Conservation (phyloP, 176 grass and related monocot species). For the Raddia guianensis region DNA sequence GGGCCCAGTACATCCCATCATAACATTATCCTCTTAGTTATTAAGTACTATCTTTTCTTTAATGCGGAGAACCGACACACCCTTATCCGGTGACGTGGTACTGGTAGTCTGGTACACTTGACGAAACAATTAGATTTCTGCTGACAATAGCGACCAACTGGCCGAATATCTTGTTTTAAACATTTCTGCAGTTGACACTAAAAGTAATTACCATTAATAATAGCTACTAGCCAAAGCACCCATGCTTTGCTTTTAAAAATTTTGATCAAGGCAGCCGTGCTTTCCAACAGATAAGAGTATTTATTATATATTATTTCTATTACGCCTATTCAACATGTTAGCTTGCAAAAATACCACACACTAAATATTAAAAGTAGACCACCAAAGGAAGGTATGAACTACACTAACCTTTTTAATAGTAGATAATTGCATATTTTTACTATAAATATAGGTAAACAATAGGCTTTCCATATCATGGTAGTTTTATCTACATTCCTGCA, state of each 20-base stretch:
- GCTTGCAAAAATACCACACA: too few species aligned
- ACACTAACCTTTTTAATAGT: too few species aligned
- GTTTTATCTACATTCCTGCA: background rate
- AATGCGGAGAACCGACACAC: constrained; percentile 5
- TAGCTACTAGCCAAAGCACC: too few species aligned
- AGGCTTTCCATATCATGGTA: background rate
- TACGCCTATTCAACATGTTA: too few species aligned
- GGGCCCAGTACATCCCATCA: constrained; percentile 3
- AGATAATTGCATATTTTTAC: too few species aligned
- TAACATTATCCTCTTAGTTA: constrained; percentile 15
- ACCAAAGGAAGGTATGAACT: too few species aligned
- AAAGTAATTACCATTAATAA: background rate
- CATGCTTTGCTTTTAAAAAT: too few species aligned
- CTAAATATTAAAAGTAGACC: too few species aligned
- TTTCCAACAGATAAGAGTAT: too few species aligned
- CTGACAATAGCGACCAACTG: background rate
- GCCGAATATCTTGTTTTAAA: background rate
- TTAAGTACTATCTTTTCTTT: background rate
- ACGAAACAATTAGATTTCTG: background rate
- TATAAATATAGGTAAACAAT: too few species aligned
- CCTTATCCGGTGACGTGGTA: constrained; percentile 6
- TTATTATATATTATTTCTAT: too few species aligned
- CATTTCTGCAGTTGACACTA: background rate
- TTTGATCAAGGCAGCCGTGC: too few species aligned
- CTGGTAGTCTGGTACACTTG: background rate